These are phyloP conservation scores for Xerocomellus amylosporus DNA, from an alignment of 768 basidiomycete genomes.

Conservation along the genomic window DNA sequence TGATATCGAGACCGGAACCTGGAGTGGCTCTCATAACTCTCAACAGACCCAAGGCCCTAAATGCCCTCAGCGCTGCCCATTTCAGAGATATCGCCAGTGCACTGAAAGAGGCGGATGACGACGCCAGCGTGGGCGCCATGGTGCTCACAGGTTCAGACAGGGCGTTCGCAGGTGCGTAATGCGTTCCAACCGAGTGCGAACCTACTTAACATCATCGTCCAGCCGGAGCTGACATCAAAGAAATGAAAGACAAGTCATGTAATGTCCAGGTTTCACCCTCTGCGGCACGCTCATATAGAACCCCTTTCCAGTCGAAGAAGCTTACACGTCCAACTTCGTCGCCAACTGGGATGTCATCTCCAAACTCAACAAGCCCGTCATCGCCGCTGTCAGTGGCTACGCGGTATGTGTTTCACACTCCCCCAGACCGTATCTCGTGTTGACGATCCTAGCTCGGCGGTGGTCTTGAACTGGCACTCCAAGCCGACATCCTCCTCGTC, in stretches of 20 bases:
- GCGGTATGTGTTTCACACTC: constrained; percentile 55
- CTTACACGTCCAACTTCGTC: constrained; percentile 82
- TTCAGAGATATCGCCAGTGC: constrained; percentile 82
- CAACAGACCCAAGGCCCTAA: constrained; percentile 87
- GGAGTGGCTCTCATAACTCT: constrained; percentile 78
- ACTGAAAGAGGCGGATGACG: constrained; percentile 64
- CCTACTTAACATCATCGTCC: not conserved
- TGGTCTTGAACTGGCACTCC: constrained; percentile 94
- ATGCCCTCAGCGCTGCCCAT: constrained; percentile 80
- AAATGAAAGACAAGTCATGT: constrained; percentile 98
- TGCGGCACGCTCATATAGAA: not conserved
- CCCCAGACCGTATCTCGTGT: not conserved
- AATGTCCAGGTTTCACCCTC: constrained; percentile 23
- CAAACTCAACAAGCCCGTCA: constrained; percentile 83
- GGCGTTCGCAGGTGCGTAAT: constrained; percentile 82
- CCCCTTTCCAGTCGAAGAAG: constrained; percentile 64
- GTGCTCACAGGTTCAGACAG: constrained; percentile 90
- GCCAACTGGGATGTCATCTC: constrained; percentile 77
- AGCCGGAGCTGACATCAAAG: constrained; percentile 99
- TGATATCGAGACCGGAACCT: constrained; percentile 65
- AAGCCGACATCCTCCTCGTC: constrained; percentile 93
- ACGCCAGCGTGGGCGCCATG: constrained; percentile 73
- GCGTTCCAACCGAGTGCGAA: not conserved
- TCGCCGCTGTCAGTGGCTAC: constrained; percentile 94
- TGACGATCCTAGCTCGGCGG: constrained; percentile 76